Evolutionary conservation across 768 basidiomycete species (phyloP).

Genomic region (Mycena vulgaris): DNA sequence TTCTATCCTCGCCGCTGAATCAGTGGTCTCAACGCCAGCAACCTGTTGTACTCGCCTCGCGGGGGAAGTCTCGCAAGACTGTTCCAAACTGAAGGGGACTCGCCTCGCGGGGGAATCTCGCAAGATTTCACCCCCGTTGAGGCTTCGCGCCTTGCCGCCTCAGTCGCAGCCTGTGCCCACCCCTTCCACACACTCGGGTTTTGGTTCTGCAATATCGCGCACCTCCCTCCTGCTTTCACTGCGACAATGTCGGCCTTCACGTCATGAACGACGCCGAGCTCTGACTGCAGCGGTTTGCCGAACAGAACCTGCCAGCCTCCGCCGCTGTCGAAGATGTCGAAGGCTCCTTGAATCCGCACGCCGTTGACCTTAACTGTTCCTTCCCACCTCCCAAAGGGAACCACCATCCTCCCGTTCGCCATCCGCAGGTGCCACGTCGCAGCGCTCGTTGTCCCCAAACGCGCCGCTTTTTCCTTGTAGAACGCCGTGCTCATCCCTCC

Average conservation of each 20-base stretch:
- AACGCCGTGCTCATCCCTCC: background rate
- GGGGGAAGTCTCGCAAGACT: too few species aligned
- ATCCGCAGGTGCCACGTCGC: conserved; percentile 44
- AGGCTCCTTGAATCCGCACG: background rate
- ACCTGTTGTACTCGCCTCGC: too few species aligned
- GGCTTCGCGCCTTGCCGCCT: conserved; percentile 6
- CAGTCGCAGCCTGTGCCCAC: background rate
- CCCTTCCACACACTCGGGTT: too few species aligned
- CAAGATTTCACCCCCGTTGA: too few species aligned
- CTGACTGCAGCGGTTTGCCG: conserved; percentile 38
- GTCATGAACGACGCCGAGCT: conserved; percentile 29
- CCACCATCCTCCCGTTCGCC: conserved; percentile 49
- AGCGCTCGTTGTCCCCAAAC: background rate
- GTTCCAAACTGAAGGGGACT: too few species aligned
- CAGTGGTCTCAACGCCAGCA: background rate
- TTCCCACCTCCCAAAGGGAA: conserved; percentile 38
- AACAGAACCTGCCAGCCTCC: conserved; percentile 36
- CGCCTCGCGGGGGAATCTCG: conserved; percentile 27
- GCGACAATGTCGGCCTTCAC: conserved; percentile 22
- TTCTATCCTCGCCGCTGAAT: background rate
- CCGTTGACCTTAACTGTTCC: conserved; percentile 36
- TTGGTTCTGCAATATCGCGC: too few species aligned
- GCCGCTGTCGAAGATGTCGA: conserved; percentile 45
- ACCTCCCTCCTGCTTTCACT: too few species aligned
- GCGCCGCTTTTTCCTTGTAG: background rate